Conservation (phyloP, 768 basidiomycete species). For the Lactarius trivialis region DNA sequence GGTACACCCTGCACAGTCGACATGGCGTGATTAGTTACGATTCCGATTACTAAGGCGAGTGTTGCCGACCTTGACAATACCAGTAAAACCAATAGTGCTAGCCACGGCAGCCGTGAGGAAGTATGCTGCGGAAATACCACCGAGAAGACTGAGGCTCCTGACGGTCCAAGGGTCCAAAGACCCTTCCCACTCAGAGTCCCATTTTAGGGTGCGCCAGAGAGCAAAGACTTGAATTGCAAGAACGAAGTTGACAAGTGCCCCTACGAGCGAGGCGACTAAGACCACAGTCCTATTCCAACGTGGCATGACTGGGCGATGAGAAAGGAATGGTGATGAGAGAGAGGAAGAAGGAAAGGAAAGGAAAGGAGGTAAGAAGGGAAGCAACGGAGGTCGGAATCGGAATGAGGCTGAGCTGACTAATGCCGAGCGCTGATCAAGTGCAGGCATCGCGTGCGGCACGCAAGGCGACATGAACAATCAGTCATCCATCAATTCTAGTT, state of each 20-base stretch:
- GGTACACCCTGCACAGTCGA: constrained; percentile 44
- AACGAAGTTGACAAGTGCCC: constrained; percentile 36
- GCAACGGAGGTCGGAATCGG: neutral
- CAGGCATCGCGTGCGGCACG: too few species aligned
- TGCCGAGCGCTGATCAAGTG: too few species aligned
- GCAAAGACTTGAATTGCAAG: constrained; percentile 38
- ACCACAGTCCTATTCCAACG: constrained; percentile 33
- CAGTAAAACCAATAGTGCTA: constrained; percentile 57
- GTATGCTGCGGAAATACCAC: constrained; percentile 59
- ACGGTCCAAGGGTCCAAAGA: constrained; percentile 35
- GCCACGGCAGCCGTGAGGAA: constrained; percentile 60
- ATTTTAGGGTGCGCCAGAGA: constrained; percentile 39
- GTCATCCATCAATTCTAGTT: too few species aligned
- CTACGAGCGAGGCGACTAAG: constrained; percentile 34
- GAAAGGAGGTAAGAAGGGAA: neutral
- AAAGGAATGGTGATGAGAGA: neutral
- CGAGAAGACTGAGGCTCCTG: constrained; percentile 44
- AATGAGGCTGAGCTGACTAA: neutral
- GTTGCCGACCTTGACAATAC: constrained; percentile 53
- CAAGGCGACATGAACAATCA: too few species aligned
- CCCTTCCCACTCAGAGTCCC: constrained; percentile 47
- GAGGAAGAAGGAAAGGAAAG: neutral
- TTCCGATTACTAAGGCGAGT: constrained; percentile 14
- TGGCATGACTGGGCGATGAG: constrained; percentile 6
- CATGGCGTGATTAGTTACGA: neutral